Evolutionary conservation across 1,284 basidiomycete species (phyloP).

Genomic region (Tranzscheliella williamsii): DNA sequence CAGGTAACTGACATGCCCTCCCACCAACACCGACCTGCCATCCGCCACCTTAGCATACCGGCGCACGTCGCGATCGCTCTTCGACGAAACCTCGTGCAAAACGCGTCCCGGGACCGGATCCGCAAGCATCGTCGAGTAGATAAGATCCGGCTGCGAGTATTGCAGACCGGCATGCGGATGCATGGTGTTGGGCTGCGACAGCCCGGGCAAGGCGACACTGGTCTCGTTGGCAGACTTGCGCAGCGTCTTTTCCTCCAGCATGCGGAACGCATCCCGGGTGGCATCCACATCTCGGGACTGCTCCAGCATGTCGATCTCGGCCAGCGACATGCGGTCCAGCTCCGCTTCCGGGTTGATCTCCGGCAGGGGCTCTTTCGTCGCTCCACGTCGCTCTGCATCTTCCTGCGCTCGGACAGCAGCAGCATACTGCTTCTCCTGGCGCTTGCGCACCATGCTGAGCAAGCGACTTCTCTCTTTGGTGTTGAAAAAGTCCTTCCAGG

Average conservation of each 20-base stretch:
- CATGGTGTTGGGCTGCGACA: slow-evolving; percentile 32
- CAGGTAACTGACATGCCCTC: slow-evolving; percentile 28
- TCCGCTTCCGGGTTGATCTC: slow-evolving; percentile 39
- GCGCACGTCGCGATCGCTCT: slow-evolving; percentile 8
- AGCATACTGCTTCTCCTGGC: slow-evolving; percentile 27
- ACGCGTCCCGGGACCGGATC: slow-evolving; percentile 45
- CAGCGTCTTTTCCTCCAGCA: slow-evolving; percentile 20
- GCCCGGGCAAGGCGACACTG: slow-evolving; percentile 11
- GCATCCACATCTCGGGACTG: slow-evolving; percentile 29
- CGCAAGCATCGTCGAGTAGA: slow-evolving; percentile 43
- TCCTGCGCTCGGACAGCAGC: slow-evolving; percentile 16
- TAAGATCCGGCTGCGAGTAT: slow-evolving; percentile 52
- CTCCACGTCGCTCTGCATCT: slow-evolving; percentile 30
- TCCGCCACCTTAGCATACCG: slow-evolving; percentile 15
- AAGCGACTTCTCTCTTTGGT: slow-evolving; percentile 25
- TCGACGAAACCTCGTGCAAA: slow-evolving; percentile 33
- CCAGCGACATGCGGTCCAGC: slow-evolving; percentile 24
- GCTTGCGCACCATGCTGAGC: slow-evolving; percentile 27
- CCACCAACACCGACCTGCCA: slow-evolving; percentile 22
- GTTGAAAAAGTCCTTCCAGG: slow-evolving; percentile 22
- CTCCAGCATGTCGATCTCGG: slow-evolving; percentile 40
- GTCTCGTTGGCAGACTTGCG: neutral
- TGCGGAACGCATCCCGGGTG: slow-evolving; percentile 24
- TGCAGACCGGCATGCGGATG: slow-evolving; percentile 53
- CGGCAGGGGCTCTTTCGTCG: slow-evolving; percentile 25